Evolutionary conservation across 106 monocot species (phyloP), one percentile per base, ranked within the genome.

Genomic region (Dendrobium nobile): DNA sequence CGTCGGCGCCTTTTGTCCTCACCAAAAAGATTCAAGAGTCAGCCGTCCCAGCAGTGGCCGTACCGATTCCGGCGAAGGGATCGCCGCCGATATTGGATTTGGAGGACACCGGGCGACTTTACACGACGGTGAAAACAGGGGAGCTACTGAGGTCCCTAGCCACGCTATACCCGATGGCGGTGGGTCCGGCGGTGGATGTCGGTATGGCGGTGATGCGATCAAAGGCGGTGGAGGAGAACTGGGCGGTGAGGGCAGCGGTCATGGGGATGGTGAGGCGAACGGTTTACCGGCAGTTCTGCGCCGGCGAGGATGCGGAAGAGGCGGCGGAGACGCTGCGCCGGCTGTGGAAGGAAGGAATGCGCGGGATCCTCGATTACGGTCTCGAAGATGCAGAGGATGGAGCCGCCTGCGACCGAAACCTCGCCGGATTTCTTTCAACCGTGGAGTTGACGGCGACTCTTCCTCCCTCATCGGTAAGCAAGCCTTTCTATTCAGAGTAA

Each of bases 301-400:
- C 92, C 4, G 95, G 98, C 13, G 88, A 88, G 85, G 83, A 75
- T 22, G 47, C 73, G 26, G 89, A 82, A 54, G 90, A 91, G 84
- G 95, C 91, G 13, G 82, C 59, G 33, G 41, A 37, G 82, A 91
- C 92, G 47, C 85, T 95, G 79, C 10, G 77, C 77, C 67, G 40
- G 77, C 77, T 98, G 19, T 90, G 91, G 92, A 84, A 47, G 15
- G 37, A 41, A 54, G 92, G 98, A 41, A 31, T 98, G 84, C 56
- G 87, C 43, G 91, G 87, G 77, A 91, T 98, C 54, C 84, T 98
- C 48, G 94, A 98, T 80, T 98, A 91, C 84, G 89, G 92, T 9
- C 82, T 91, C 9, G 98, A 98, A 82, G 98, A 98, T 82, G 94
- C 92, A 9, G 88, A 82, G 24, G 91, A 89, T 47, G 78, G 81